Percentiles rank a stretch among this genome's conserved stretches.
These are phyloP conservation scores for Amyloporia xantha DNA, from an alignment of 768 basidiomycete species.

Conservation along the genomic window DNA sequence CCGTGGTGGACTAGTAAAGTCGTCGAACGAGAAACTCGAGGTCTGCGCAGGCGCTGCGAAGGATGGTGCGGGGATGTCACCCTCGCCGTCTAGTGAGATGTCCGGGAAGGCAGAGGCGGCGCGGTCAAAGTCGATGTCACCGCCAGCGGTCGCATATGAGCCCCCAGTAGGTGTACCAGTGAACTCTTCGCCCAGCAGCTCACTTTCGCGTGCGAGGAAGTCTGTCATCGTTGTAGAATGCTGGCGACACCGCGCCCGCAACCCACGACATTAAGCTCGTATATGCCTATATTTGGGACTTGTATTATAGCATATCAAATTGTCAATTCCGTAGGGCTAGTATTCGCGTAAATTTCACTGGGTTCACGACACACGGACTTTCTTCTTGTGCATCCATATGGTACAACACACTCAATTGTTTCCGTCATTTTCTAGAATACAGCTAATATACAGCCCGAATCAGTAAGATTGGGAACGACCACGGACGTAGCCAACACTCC, in stretches of 20 bases:
- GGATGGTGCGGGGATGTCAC: conserved; percentile 42
- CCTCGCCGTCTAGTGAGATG: conserved; percentile 65
- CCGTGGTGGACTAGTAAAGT: conserved; percentile 47
- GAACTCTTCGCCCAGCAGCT: conserved; percentile 28
- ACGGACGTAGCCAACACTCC: not conserved
- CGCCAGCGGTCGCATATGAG: conserved; percentile 29
- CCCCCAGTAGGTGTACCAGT: conserved; percentile 21
- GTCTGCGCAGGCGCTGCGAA: conserved; percentile 24
- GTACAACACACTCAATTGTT: not conserved
- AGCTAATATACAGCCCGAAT: not conserved
- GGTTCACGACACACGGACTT: not conserved
- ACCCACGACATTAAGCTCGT: not conserved
- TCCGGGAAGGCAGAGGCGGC: conserved; percentile 84
- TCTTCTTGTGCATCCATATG: not conserved
- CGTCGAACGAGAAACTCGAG: conserved; percentile 56
- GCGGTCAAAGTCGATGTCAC: conserved; percentile 74
- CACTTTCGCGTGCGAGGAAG: conserved; percentile 30
- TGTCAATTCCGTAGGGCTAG: no score
- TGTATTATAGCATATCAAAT: not conserved
- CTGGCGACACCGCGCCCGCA: not conserved
- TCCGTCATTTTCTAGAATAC: not conserved
- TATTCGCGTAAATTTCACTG: not conserved
- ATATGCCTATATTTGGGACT: not conserved
- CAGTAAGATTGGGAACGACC: conserved; percentile 1
- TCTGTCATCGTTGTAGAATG: conserved; percentile 23